phyloP scores from a whole-genome alignment of 176 grass and related monocot genomes.

The Ensete ventricosum region DNA sequence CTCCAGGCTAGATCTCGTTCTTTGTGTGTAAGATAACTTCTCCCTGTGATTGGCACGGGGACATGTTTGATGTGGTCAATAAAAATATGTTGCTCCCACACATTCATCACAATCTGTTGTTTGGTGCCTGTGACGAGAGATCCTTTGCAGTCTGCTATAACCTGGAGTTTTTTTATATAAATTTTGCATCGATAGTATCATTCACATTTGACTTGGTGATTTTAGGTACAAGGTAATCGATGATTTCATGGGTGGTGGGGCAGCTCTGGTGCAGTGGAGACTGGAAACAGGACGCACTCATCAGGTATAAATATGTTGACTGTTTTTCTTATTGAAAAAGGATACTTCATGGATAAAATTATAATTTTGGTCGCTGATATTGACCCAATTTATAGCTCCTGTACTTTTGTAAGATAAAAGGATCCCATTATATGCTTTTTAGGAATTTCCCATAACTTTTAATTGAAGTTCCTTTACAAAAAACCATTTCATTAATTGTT shows the following conservation, averaged over 20 bases:
- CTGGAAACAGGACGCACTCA: constrained; percentile 86
- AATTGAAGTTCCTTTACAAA: too few relatives aligned
- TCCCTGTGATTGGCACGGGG: background rate
- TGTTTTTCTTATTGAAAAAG: background rate
- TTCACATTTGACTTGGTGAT: background rate
- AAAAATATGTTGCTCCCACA: background rate
- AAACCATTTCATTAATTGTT: background rate
- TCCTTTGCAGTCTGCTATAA: background rate
- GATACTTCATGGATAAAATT: background rate
- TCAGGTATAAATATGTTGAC: constrained; percentile 37
- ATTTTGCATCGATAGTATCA: background rate
- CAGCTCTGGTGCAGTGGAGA: constrained; percentile 82
- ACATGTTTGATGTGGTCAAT: background rate
- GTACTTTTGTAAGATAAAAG: too few relatives aligned
- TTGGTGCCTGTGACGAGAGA: background rate
- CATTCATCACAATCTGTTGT: background rate
- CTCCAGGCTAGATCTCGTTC: too few relatives aligned
- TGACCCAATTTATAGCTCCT: background rate
- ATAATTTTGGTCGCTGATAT: background rate
- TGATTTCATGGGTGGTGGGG: constrained; percentile 51
- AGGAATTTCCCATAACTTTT: too few relatives aligned
- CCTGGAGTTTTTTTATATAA: background rate
- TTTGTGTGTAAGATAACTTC: too few relatives aligned
- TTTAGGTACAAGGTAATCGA: constrained; percentile 84
- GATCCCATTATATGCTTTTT: too few relatives aligned